Evolutionary conservation across 2,329 filamentous ascomycete species (phyloP), one percentile per base, ranked within the genome.

Genomic region (Trichoderma brevicompactum): DNA sequence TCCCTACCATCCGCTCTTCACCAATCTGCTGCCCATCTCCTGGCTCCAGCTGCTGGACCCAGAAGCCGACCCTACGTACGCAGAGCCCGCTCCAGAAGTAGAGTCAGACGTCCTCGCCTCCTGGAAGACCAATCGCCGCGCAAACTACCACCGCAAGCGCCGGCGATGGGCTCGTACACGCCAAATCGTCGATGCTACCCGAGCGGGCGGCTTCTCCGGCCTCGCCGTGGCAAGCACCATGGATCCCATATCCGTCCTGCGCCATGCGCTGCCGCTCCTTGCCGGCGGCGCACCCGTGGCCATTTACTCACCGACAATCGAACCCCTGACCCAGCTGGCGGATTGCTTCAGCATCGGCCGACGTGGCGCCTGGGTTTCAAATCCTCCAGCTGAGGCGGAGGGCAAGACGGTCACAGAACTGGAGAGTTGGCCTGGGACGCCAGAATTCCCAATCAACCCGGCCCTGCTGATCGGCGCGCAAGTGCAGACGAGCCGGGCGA

Each of bases 31-130:
- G 72, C 87, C 90, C 5, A 82, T 98, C 36, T 94, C 92, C 34
- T 99, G 94, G 94, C 85, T 99, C 2, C 94, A 98, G 77, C 86
- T 99, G 5, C 80, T 97, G 15, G 84, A 90, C 28, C 95, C 95
- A 0, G 79, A 86, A 41, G 81, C 87, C 36, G 95, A 98, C 76
- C 83, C 85, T 0, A 87, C 90, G 4, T 97, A 96, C 77, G 78
- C 81, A 38, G 83, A 85, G 32, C 85, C 89, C 61, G 90, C 92
- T 0, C 81, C 86, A 0, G 74, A 79, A 0, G 81, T 89, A 1
- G 72, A 87, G 0, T 81, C 87, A 0, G 85, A 88, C 15, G 83
- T 85, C 28, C 80, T 98, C 2, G 80, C 85, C 0, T 79, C 83
- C 1, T 88, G 90, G 85, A 98, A 97, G 79, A 86, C 89, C 13